A percentile compares a stretch with the other conserved stretches of the same genome.
Evolutionary conservation across 148 eudicot genomes (phyloP).

Genomic region (Mesembryanthemum crystallinum): DNA sequence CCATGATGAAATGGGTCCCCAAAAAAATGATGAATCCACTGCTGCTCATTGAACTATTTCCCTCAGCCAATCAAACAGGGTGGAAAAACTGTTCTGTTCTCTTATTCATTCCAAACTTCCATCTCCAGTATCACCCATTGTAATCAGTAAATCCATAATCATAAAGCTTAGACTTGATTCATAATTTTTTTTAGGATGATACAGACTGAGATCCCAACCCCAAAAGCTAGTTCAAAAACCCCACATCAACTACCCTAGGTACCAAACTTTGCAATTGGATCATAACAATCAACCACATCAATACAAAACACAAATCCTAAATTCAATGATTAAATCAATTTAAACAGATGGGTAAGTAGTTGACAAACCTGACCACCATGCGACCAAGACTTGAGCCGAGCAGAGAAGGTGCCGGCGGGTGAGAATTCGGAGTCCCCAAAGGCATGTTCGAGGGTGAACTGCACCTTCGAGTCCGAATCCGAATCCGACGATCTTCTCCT

Average conservation of each 20-base stretch:
- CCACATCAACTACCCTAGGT: no score
- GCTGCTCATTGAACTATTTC: no score
- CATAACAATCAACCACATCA: not conserved
- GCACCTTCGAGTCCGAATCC: conserved; percentile 72
- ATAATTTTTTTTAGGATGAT: no score
- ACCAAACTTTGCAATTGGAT: no score
- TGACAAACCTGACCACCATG: conserved; percentile 77
- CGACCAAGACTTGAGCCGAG: conserved; percentile 76
- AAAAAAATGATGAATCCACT: no score
- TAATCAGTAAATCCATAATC: not conserved
- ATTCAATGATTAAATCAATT: not conserved
- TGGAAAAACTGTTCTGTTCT: not conserved
- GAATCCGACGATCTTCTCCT: conserved; percentile 56
- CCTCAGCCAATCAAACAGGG: not conserved
- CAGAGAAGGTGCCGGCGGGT: conserved; percentile 76
- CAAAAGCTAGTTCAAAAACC: no score
- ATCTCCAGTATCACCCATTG: not conserved
- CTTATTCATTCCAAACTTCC: not conserved
- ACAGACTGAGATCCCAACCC: no score
- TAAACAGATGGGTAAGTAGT: no score
- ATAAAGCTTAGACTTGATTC: not conserved
- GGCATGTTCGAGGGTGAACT: conserved; percentile 74
- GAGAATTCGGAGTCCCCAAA: conserved; percentile 80
- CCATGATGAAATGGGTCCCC: no score
- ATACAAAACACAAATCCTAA: not conserved